Evolutionary conservation across 2,329 filamentous ascomycete species (phyloP), one percentile per base, ranked within the genome.

Genomic region (Curvularia sp.): DNA sequence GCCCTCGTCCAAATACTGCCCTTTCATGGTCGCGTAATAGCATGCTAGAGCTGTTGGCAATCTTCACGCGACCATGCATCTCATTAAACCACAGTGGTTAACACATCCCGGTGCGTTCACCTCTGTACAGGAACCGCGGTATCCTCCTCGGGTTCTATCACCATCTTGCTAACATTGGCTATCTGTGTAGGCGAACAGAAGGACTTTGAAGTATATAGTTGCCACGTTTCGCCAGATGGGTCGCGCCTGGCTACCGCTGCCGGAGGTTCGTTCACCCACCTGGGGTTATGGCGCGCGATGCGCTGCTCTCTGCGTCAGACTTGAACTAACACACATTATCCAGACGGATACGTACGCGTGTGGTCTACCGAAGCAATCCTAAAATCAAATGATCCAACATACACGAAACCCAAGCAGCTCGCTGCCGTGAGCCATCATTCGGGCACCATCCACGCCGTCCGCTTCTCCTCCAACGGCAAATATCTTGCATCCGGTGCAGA

Each of bases 371-470:
- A 98, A 69, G 90, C 95, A 56, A 92, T 99, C 74, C 89, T 92
- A 76, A 91, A 92, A 69, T 89, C 92, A 61, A 85, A 88, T 64
- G 87, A 94, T 66, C 81, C 87, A 33, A 84, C 84, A 60, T 93
- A 89, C 79, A 85, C 83, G 54, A 90, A 88, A 68, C 94, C 96
- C 48, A 93, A 91, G 72, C 96, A 99, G 83, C 87, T 99, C 71
- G 96, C 94, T 68, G 94, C 96, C 72, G 95, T 99, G 87, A 98
- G 93, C 86, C 93, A 98, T 75, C 95, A 99, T 78, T 93, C 96
- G 3, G 95, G 94, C 67, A 98, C 94, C 18, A 97, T 98, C 63
- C 94, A 97, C 79, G 93, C 94, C 0, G 95, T 99, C 63, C 91
- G 96, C 67, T 99, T 98, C 81, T 98, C 95, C 9, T 90, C 92